Evolutionary conservation across 768 basidiomycete genomes (phyloP).

Genomic region (Agrocybe chaxingu): DNA sequence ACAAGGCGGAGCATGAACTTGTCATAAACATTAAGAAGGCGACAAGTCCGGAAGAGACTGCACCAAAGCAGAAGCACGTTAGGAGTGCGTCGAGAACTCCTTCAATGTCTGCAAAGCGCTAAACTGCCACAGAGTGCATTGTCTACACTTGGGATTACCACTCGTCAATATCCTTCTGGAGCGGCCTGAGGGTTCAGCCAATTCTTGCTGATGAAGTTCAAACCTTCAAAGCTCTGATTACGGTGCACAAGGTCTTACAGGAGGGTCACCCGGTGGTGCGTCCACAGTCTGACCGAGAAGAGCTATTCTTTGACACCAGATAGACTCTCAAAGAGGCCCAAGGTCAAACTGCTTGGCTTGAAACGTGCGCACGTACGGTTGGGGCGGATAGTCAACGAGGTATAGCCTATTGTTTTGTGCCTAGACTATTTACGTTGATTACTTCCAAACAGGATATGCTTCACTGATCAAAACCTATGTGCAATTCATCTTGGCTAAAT

Average conservation of each 20-base stretch:
- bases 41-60: slow-evolving; percentile 89
- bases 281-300: slow-evolving; percentile 6
- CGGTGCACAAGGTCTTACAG: slow-evolving; percentile 96
- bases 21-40: slow-evolving; percentile 98
- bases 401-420: slow-evolving; percentile 23
- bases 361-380: slow-evolving; percentile 92
- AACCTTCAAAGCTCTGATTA: slow-evolving; percentile 97
- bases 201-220: slow-evolving; percentile 97
- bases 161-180: slow-evolving; percentile 97
- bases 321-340: slow-evolving; percentile 97
- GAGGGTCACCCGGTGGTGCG: slow-evolving; percentile 92
- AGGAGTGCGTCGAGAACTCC: slow-evolving; percentile 57
- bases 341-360: slow-evolving; percentile 95
- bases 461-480: slow-evolving; percentile 94
- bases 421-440: neutral
- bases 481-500: slow-evolving; percentile 91
- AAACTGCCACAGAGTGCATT: slow-evolving; percentile 73
- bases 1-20: slow-evolving; percentile 94
- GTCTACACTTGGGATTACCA: slow-evolving; percentile 99
- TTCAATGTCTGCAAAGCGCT: neutral
- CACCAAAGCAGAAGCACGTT: slow-evolving; percentile 99
- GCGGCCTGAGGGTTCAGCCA: slow-evolving; percentile 92
- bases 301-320: slow-evolving; percentile 6
- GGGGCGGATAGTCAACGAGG: slow-evolving; percentile 76
- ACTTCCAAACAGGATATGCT: slow-evolving; percentile 67